phyloP scores from a whole-genome alignment of 2,329 filamentous ascomycete genomes.

The Scedosporium dehoogii region DNA sequence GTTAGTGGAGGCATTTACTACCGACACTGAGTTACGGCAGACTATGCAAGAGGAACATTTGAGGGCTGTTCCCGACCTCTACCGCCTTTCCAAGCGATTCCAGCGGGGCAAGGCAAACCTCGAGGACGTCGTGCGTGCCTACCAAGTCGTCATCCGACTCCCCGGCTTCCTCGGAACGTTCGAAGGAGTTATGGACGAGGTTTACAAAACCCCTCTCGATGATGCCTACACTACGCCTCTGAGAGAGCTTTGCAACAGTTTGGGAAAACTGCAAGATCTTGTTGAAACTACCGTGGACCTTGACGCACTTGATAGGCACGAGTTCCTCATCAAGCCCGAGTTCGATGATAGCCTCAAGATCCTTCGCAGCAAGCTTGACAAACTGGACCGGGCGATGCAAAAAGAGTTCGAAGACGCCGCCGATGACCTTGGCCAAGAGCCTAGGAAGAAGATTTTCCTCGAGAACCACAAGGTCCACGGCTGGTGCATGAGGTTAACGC shows the following conservation, averaged over 20 bases:
- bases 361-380: slow-evolving; percentile 88
- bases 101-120: slow-evolving; percentile 84
- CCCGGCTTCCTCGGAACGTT: slow-evolving; percentile 84
- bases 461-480: slow-evolving; percentile 95
- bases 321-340: slow-evolving; percentile 98
- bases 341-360: slow-evolving; percentile 82
- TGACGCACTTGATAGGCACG: slow-evolving; percentile 88
- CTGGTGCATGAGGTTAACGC: slow-evolving; percentile 89
- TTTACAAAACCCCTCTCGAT: slow-evolving; percentile 80
- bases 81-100: slow-evolving; percentile 87
- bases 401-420: slow-evolving; percentile 69
- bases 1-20: slow-evolving; percentile 88
- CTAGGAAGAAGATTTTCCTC: slow-evolving; percentile 97
- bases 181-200: slow-evolving; percentile 90
- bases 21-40: slow-evolving; percentile 85
- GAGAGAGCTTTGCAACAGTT: slow-evolving; percentile 62
- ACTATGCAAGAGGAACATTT: slow-evolving; percentile 96
- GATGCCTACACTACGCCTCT: slow-evolving; percentile 79
- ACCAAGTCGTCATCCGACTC: slow-evolving; percentile 86
- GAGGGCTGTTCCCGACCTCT: slow-evolving; percentile 85
- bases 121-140: slow-evolving; percentile 90
- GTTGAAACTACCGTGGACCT: slow-evolving; percentile 97
- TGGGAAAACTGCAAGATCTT: slow-evolving; percentile 90
- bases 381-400: slow-evolving; percentile 71
- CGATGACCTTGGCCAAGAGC: slow-evolving; percentile 76